Conservation (phyloP, 306 rosid genomes). For the Glycyrrhiza uralensis region DNA sequence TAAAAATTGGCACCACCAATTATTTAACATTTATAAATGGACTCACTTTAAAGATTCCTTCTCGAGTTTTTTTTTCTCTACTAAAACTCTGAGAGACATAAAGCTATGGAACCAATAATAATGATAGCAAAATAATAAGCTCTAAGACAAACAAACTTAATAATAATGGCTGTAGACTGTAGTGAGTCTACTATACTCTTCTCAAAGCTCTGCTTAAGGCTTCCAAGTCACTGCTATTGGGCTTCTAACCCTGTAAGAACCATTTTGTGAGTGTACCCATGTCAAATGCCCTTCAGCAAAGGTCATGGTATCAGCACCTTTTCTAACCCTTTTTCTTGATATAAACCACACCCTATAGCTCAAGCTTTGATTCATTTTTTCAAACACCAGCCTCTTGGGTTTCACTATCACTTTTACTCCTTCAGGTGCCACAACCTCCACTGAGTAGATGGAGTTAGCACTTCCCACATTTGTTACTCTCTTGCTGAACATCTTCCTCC, state of each 20-base stretch:
- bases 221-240: conserved; percentile 86
- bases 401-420: conserved; percentile 68
- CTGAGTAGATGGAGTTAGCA: conserved; percentile 63
- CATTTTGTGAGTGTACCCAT: conserved; percentile 55
- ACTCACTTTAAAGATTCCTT: background rate
- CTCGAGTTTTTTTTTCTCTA: conserved; percentile 22
- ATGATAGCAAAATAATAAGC: background rate
- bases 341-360: conserved; percentile 58
- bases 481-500: conserved; percentile 50
- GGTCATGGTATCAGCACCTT: background rate
- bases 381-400: conserved; percentile 54
- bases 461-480: conserved; percentile 68
- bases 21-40: conserved; percentile 20
- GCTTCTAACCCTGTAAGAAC: conserved; percentile 67
- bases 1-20: conserved; percentile 11
- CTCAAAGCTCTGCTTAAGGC: conserved; percentile 17
- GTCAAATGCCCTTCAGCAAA: conserved; percentile 70
- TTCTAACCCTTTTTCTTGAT: conserved; percentile 51
- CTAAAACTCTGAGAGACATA: conserved; percentile 26
- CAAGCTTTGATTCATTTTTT: conserved; percentile 50
- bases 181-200: background rate
- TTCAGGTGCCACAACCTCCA: conserved; percentile 66
- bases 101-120: conserved; percentile 37
- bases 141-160: conserved; percentile 3
- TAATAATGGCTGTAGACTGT: background rate